A percentile compares a stretch with the other conserved stretches of the same genome.
Conservation (phyloP, 495 filamentous ascomycete species). For the Cercophora scortea region DNA sequence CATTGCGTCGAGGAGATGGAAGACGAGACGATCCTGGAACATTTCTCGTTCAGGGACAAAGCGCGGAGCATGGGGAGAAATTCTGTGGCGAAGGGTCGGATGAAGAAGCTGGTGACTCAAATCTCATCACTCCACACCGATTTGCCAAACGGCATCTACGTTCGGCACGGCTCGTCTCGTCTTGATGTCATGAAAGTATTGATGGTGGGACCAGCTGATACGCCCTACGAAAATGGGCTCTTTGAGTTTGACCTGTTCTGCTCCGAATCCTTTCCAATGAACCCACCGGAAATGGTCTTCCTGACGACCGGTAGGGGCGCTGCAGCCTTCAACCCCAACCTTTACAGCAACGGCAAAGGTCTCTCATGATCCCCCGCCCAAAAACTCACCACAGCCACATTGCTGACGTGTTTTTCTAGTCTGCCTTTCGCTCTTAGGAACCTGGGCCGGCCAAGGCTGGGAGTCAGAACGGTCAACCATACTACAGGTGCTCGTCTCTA, state of each 20-base stretch:
- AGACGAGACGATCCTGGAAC: constrained; percentile 27
- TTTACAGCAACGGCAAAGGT: constrained; percentile 49
- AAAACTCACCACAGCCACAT: background rate
- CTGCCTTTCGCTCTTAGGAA: constrained; percentile 53
- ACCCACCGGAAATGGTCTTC: constrained; percentile 44
- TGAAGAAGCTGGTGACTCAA: constrained; percentile 47
- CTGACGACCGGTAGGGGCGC: constrained; percentile 39
- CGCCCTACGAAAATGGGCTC: constrained; percentile 54
- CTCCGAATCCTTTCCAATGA: constrained; percentile 35
- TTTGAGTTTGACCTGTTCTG: constrained; percentile 56
- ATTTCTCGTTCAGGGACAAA: constrained; percentile 11
- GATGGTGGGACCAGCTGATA: constrained; percentile 47
- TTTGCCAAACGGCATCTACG: constrained; percentile 52
- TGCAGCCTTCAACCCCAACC: constrained; percentile 50
- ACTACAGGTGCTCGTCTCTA: constrained; percentile 51
- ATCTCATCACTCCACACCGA: constrained; percentile 40
- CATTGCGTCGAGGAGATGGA: constrained; percentile 28
- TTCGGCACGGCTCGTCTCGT: constrained; percentile 43
- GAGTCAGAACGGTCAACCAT: constrained; percentile 45
- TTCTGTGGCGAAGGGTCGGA: constrained; percentile 20
- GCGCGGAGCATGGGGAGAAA: constrained; percentile 1
- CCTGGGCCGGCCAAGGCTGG: constrained; percentile 51
- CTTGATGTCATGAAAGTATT: constrained; percentile 51
- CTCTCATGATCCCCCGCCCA: constrained; percentile 5
- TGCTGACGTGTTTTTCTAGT: constrained; percentile 20